Evolutionary conservation across 1,139 yeast species (phyloP), one percentile per base, ranked within the genome.

Genomic region (Suhomyces yuchorum): DNA sequence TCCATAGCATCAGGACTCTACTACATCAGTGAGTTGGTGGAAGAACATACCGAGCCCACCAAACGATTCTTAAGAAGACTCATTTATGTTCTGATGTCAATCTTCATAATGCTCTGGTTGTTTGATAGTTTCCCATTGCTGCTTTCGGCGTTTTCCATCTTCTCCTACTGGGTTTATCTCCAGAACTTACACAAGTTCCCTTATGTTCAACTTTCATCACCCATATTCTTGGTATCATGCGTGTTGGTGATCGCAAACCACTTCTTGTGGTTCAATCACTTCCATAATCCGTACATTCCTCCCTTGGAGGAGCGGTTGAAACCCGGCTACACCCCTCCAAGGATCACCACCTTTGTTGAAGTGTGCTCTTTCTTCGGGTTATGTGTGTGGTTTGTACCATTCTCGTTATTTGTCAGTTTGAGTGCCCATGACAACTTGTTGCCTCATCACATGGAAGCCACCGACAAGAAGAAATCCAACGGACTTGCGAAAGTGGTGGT

Each of bases 341-440:
- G 80, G 45, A 80, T 88, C 51, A 96, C 96, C 1, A 75, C 87
- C 7, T 93, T 93, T 61, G 74, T 91, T 1, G 97, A 95, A 62
- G 89, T 93, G 3, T 89, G 97, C 23, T 87, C 97, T 4, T 93
- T 93, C 66, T 91, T 95, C 62, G 99, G 97, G 1, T 71, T 93
- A 38, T 85, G 96, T 58, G 85, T 93, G 12, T 93, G 99, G 99
- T 77, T 92, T 51, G 80, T 93, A 38, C 99, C 99, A 28, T 91
- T 93, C 67, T 85, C 97, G 2, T 75, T 95, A 53, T 92, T 95
- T 67, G 93, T 95, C 23, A 87, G 96, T 44, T 76, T 93, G 51
- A 87, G 96, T 63, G 98, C 98, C 6, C 88, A 90, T 53, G 99
- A 95, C 60, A 87, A 90, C 60, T 82, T 87, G 23, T 76, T 93